phyloP scores from a whole-genome alignment of 169 alveolate species.

The Eimeria zaria region DNA sequence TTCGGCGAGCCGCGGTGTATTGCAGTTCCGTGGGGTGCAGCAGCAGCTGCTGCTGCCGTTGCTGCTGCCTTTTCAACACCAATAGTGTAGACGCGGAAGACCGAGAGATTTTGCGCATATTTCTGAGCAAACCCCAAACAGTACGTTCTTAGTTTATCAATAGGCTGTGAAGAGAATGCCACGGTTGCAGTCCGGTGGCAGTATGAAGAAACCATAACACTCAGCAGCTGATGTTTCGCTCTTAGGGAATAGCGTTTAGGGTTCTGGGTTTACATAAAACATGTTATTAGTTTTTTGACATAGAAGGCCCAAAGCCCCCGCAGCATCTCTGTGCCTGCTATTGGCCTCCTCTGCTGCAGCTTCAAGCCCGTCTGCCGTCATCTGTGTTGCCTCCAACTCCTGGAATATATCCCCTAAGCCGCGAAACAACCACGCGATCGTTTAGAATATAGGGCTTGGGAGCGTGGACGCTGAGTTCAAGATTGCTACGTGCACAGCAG shows the following conservation, averaged over 20 bases:
- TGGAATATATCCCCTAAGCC: neutral
- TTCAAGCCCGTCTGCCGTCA: constrained; percentile 51
- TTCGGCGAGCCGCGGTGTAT: neutral
- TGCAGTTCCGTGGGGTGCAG: constrained; percentile 10
- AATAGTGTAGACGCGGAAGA: constrained; percentile 12
- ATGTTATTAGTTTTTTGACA: constrained; percentile 31
- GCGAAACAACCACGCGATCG: neutral
- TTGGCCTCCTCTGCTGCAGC: constrained; percentile 55
- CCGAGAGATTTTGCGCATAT: constrained; percentile 17
- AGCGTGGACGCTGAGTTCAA: neutral
- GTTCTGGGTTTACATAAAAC: constrained; percentile 13
- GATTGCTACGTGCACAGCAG: neutral
- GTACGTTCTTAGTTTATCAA: neutral
- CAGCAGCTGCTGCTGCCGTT: constrained; percentile 22
- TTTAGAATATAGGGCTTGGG: neutral
- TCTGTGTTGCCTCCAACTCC: constrained; percentile 33
- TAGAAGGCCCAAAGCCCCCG: constrained; percentile 49
- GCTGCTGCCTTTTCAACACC: constrained; percentile 55
- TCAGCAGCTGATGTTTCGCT: neutral
- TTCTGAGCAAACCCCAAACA: constrained; percentile 1
- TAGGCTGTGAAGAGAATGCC: neutral
- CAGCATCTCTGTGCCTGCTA: constrained; percentile 32
- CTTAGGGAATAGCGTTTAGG: neutral
- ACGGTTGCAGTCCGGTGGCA: neutral
- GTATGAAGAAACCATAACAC: neutral